Base-by-base conservation (phyloP, 2,329 filamentous ascomycete genomes). In the Malbranchea cinnamomea region DNA sequence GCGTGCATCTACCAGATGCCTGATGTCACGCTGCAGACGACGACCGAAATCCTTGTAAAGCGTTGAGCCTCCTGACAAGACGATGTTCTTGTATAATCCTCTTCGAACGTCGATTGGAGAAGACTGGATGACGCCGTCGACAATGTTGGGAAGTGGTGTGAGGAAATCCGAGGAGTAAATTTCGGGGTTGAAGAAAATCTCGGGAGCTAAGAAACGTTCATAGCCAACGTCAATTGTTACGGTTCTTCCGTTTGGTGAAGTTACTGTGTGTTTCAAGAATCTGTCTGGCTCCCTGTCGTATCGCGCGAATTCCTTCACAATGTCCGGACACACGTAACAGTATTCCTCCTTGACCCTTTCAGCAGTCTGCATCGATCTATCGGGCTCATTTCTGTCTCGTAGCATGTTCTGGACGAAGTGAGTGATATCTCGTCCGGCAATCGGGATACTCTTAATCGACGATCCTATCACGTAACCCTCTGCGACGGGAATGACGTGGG, bases 171-270 rank as follows among this genome's bases (percentile, higher is more conserved):
- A 95, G 38, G 83, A 93, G 68, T 95, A 95, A 49, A 98, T 98
- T 62, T 98, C 89, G 17, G 89, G 89, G 60, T 98, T 98, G 73
- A 98, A 98, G 62, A 98, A 98, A 51, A 98, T 98, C 57, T 98
- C 89, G 14, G 91, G 91, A 2, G 89, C 89, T 36, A 98, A 68
- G 68, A 98, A 98, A 19, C 89, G 80, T 58, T 98, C 89, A 60
- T 95, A 98, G 31, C 89, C 89, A 31, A 98, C 81, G 47, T 98
- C 91, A 26, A 98, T 83, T 2, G 66, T 71, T 13, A 87, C 76
- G 44, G 80, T 75, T 44, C 80, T 78, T 39, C 89, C 89, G 44
- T 85, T 87, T 15, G 84, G 78, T 36, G 89, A 76, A 34, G 73
- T 74, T 35, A 94, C 84, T 12, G 78, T 74, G 58, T 98, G 85